These are phyloP conservation scores for Xylaria curta DNA, from an alignment of 495 filamentous ascomycete genomes.

Conservation along the genomic window DNA sequence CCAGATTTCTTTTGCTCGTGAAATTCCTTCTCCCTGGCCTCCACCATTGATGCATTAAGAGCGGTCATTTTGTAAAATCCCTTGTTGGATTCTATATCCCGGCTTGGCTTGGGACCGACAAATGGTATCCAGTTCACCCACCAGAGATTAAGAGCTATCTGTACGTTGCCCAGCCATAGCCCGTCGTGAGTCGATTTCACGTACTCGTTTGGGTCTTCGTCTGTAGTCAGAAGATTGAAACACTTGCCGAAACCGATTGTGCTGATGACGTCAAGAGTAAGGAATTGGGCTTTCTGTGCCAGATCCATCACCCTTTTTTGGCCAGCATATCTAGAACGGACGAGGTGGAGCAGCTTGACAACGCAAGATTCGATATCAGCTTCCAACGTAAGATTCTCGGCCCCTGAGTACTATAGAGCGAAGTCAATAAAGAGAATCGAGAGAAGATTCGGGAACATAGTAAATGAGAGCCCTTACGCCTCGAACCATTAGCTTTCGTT, in stretches of 20 bases:
- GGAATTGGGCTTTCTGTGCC: slow-evolving; percentile 46
- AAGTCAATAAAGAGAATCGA: not conserved
- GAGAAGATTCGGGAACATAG: not conserved
- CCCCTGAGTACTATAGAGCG: slow-evolving; percentile 47
- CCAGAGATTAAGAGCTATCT: slow-evolving; percentile 9
- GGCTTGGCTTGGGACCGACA: slow-evolving; percentile 28
- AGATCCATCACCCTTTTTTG: slow-evolving; percentile 48
- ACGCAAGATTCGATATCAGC: slow-evolving; percentile 40
- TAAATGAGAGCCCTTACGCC: slow-evolving; percentile 41
- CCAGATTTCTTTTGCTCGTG: not conserved
- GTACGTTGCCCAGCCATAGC: slow-evolving; percentile 34
- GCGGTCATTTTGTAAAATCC: slow-evolving; percentile 56
- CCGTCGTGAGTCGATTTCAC: slow-evolving; percentile 42
- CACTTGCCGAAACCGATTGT: slow-evolving; percentile 50
- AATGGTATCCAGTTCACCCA: slow-evolving; percentile 34
- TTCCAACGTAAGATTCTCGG: slow-evolving; percentile 49
- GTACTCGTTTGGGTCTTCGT: slow-evolving; percentile 52
- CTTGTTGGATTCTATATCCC: slow-evolving; percentile 47
- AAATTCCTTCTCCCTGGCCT: slow-evolving; percentile 32
- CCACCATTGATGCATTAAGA: slow-evolving; percentile 40
- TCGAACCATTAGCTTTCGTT: slow-evolving; percentile 42
- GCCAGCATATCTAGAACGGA: slow-evolving; percentile 44
- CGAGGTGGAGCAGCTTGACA: slow-evolving; percentile 36
- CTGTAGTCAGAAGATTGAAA: slow-evolving; percentile 48
- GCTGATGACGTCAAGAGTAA: slow-evolving; percentile 56